These are phyloP conservation scores for Aspergillus bombycis DNA, from an alignment of 2,329 filamentous ascomycete genomes.

Conservation along the genomic window DNA sequence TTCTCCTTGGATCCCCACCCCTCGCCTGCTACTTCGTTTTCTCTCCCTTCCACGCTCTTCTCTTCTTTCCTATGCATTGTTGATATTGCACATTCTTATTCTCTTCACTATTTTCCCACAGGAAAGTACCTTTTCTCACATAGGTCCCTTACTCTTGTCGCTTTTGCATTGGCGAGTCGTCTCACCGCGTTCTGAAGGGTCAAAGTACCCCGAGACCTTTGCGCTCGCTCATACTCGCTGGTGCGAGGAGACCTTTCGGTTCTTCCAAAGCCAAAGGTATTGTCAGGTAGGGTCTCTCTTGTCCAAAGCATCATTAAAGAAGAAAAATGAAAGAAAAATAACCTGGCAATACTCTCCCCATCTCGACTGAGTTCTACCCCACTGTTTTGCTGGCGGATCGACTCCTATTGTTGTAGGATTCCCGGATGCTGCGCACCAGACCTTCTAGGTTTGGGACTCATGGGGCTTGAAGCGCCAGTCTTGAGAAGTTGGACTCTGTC, in stretches of 20 bases:
- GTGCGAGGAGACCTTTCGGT: constrained; percentile 1
- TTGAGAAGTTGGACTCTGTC: neutral
- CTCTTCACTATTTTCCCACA: constrained; percentile 6
- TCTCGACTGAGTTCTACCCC: neutral
- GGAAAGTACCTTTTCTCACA: neutral
- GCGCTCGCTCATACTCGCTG: neutral
- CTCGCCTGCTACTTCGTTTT: constrained; percentile 5
- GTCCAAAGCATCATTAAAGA: neutral
- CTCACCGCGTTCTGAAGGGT: constrained; percentile 8
- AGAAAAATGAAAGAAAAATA: no score
- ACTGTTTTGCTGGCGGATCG: neutral
- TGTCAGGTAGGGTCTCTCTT: neutral
- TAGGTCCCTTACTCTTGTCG: neutral
- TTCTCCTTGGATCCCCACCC: constrained; percentile 15
- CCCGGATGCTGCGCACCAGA: neutral
- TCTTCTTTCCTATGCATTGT: constrained; percentile 1
- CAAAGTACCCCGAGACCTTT: neutral
- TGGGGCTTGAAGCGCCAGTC: neutral
- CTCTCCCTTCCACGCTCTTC: constrained; percentile 3
- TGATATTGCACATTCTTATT: constrained; percentile 8
- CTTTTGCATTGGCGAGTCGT: neutral
- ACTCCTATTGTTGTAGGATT: neutral
- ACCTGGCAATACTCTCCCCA: no score
- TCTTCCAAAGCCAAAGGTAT: neutral
- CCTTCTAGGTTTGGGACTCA: neutral